A percentile compares a stretch with the other conserved stretches of the same genome.
Evolutionary conservation across 2,329 filamentous ascomycete species (phyloP).

Genomic region (Epichloe sp.): DNA sequence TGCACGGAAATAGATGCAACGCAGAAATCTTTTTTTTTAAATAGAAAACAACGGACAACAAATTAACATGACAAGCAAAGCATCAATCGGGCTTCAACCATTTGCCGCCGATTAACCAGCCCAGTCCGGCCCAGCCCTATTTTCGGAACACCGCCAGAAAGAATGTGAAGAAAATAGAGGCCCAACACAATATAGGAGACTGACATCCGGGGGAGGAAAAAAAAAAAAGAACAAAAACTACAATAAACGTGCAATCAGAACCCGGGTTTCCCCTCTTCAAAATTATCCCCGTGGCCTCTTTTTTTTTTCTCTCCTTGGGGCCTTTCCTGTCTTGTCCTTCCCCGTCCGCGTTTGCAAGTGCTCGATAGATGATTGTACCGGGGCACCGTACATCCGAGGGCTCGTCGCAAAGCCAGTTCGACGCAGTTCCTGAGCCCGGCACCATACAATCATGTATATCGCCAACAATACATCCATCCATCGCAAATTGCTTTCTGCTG

Average conservation of each 20-base stretch:
- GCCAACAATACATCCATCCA: neutral
- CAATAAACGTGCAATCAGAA: neutral
- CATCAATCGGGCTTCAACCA: neutral
- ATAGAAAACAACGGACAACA: neutral
- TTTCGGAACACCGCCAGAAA: neutral
- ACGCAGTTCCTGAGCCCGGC: neutral
- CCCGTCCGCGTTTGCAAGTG: neutral
- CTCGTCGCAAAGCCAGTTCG: neutral
- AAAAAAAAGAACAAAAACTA: neutral
- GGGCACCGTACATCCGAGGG: no score
- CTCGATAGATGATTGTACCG: neutral
- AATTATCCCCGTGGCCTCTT: neutral
- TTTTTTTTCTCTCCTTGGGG: neutral
- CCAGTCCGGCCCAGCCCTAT: neutral
- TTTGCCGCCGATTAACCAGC: neutral
- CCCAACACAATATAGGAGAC: no score
- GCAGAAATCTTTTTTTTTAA: neutral
- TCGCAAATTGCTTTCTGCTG: neutral
- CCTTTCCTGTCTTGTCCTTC: neutral
- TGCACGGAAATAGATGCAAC: no score
- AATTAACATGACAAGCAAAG: neutral
- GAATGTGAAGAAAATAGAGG: neutral
- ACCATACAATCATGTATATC: neutral
- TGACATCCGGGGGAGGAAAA: neutral
- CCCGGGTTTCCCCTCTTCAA: neutral